Base-by-base conservation (phyloP, 768 basidiomycete genomes). In the Tephrocybe sp. region DNA sequence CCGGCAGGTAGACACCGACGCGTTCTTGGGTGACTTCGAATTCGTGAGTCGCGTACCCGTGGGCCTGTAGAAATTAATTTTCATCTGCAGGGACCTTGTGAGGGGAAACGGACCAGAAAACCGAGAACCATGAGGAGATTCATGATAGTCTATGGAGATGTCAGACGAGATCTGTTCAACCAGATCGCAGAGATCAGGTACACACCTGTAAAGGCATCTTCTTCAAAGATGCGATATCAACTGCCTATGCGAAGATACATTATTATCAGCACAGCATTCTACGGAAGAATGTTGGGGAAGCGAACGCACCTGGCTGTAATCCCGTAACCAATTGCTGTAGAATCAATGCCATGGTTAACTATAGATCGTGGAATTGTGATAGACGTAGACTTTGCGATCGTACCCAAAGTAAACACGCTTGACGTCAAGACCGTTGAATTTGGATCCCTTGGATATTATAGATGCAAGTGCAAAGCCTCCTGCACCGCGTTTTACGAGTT, bases 81-180 rank as follows among this genome's bases (percentile, higher is more conserved):
- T 10, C 38, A 33, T 33, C 6, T 30, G 44, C 9, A 4, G 6
- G 40, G 12, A n/a, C 26, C 16, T 1, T 34, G 31, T 11, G 12
- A 23, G 14, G 14, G 39, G 35, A 40, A 19, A 61, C 72, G 52
- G 54, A 87, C 90, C 69, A 95, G 68, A 71, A 98, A 98, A 7
- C 95, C 94, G 42, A 96, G 85, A 14, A 79, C 89, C 86, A 94
- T 93, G 70, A 84, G 82, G 22, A 95, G 67, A 62, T 93, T 95
- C 65, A 96, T 69, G 62, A 96, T 93, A 0, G 89, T 92, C 82
- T 92, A 65, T 4, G 45, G 31, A n/a, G 36, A n/a, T 39, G 45
- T 51, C 52, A 39, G 34, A 43, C 33, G 47, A 31, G 17, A n/a
- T n/a, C n/a, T n/a, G n/a, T n/a, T n/a, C n/a, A n/a, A n/a, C 41